Conservation (phyloP, 2,329 filamentous ascomycete species). For the Tolypocladium guangdongense region DNA sequence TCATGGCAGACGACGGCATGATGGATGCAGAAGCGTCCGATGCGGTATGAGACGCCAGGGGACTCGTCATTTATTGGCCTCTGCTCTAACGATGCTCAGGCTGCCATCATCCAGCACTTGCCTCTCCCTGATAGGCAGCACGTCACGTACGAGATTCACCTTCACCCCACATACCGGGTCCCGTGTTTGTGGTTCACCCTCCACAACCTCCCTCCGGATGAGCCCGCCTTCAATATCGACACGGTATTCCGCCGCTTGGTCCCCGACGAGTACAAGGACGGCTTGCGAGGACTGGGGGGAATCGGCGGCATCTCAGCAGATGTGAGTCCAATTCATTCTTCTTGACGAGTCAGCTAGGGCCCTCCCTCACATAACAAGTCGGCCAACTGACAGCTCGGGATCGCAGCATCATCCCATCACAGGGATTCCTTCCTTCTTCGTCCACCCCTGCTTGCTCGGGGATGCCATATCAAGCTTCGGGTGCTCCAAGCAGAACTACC, state of each 20-base stretch:
- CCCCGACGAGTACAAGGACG: slow-evolving; percentile 50
- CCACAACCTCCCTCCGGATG: slow-evolving; percentile 43
- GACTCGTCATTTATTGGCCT: slow-evolving; percentile 6
- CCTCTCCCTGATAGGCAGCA: slow-evolving; percentile 26
- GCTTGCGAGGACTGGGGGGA: slow-evolving; percentile 48
- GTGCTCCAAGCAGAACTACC: slow-evolving; percentile 56
- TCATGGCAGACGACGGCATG: slow-evolving; percentile 33
- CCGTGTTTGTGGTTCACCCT: slow-evolving; percentile 69
- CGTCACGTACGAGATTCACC: slow-evolving; percentile 62
- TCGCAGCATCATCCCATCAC: slow-evolving; percentile 72
- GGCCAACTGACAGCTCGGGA: slow-evolving; percentile 24
- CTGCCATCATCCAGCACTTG: slow-evolving; percentile 23
- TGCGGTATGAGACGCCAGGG: slow-evolving; percentile 26
- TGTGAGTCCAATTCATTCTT: slow-evolving; percentile 39
- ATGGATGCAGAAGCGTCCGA: slow-evolving; percentile 40
- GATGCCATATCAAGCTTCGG: slow-evolving; percentile 63
- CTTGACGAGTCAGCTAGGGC: slow-evolving; percentile 14
- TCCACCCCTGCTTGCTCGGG: slow-evolving; percentile 85
- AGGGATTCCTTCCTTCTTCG: slow-evolving; percentile 70
- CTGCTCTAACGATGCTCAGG: slow-evolving; percentile 21
- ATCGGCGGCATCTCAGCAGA: slow-evolving; percentile 68
- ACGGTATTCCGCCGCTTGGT: slow-evolving; percentile 62
- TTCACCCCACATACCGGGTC: slow-evolving; percentile 63
- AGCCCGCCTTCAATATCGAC: slow-evolving; percentile 51
- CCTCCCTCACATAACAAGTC: slow-evolving; percentile 2